Evolutionary conservation across 129 eudicot genomes (phyloP).

Genomic region (Chrysanthemum lavandulifolium): DNA sequence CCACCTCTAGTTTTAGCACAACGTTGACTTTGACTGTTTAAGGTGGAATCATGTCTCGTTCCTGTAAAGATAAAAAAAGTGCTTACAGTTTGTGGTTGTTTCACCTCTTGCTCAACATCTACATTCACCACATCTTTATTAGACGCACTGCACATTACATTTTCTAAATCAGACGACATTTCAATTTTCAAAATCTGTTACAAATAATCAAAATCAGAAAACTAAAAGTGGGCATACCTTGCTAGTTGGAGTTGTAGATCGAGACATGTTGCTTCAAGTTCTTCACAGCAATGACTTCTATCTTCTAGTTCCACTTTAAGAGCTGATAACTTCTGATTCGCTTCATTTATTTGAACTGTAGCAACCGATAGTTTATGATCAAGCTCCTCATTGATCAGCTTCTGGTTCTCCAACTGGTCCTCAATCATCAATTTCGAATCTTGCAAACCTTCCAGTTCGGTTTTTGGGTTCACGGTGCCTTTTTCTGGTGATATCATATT

Average conservation of each 20-base stretch:
- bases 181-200: background rate
- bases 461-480: conserved; percentile 25
- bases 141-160: conserved; percentile 44
- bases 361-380: conserved; percentile 76
- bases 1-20: background rate
- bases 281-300: conserved; percentile 75
- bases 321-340: conserved; percentile 65
- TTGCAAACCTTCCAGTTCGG: conserved; percentile 45
- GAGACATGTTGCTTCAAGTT: conserved; percentile 81
- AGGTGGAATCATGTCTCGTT: background rate
- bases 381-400: conserved; percentile 72
- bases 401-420: conserved; percentile 78
- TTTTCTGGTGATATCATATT: too few species aligned
- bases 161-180: conserved; percentile 9
- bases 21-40: background rate
- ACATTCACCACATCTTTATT: conserved; percentile 36
- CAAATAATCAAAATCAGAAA: conserved; percentile 1
- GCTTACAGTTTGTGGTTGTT: conserved; percentile 57
- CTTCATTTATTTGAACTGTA: conserved; percentile 51
- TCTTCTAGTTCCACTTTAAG: conserved; percentile 80
- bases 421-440: conserved; percentile 46
- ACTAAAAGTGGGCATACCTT: conserved; percentile 44
- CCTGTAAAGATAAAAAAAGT: background rate
- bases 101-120: conserved; percentile 39
- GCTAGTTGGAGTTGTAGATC: conserved; percentile 92